Conservation (phyloP, 352 stramenopile genomes). For the Phytophthora europaea region DNA sequence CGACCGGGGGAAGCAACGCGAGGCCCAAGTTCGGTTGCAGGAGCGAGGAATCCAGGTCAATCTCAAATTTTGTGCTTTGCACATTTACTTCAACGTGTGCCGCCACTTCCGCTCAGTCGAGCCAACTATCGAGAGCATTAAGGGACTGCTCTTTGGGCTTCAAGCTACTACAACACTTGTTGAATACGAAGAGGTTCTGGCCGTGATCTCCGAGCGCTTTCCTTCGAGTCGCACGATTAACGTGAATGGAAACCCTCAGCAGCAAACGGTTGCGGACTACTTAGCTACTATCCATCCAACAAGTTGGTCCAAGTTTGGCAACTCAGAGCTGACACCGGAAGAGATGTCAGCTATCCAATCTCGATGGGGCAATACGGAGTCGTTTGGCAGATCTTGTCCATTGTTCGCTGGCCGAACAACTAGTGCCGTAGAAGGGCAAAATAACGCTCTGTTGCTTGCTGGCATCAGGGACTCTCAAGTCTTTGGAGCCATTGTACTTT, state of each 20-base stretch:
- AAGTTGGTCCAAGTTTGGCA: conserved; percentile 20
- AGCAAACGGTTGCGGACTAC: background rate
- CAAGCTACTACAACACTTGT: conserved; percentile 5
- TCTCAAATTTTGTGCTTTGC: conserved; percentile 9
- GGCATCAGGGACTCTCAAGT: conserved; percentile 14
- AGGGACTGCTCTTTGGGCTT: background rate
- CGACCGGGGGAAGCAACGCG: conserved; percentile 3
- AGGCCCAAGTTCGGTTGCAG: background rate
- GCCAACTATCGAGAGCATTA: background rate
- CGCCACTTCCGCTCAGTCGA: conserved; percentile 1
- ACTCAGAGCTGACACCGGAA: background rate
- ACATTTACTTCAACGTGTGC: conserved; percentile 27
- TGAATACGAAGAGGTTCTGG: conserved; percentile 1
- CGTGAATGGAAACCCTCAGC: background rate
- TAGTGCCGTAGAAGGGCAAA: conserved; percentile 12
- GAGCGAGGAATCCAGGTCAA: background rate
- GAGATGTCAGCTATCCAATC: background rate
- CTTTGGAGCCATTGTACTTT: conserved; percentile 1
- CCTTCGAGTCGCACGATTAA: background rate
- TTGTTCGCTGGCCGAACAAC: conserved; percentile 15
- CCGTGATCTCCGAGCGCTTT: background rate
- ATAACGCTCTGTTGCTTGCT: background rate
- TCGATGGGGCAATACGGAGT: background rate
- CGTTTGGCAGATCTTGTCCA: background rate
- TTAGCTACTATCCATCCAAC: conserved; percentile 15